Percentiles rank a stretch among this genome's conserved stretches.
phyloP scores from a whole-genome alignment of 495 filamentous ascomycete genomes.

The Cairneyella variabilis region DNA sequence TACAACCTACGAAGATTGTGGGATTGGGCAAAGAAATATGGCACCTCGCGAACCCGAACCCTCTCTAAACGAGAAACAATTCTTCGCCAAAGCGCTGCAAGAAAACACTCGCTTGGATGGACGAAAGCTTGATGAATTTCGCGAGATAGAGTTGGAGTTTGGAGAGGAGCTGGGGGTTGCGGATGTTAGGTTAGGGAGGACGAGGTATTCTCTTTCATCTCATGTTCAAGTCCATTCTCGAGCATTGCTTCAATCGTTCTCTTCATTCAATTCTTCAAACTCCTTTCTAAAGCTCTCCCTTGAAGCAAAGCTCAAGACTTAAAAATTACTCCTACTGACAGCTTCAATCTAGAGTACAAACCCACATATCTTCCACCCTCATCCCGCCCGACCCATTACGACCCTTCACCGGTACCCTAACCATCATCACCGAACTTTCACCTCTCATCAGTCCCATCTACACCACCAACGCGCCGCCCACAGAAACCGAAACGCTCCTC shows the following conservation, averaged over 20 bases:
- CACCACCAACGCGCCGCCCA: conserved; percentile 81
- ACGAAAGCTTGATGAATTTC: conserved; percentile 72
- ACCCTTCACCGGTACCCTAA: conserved; percentile 92
- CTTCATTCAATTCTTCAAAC: not conserved
- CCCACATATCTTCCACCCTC: conserved; percentile 47
- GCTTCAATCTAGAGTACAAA: conserved; percentile 66
- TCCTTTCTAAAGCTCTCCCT: not conserved
- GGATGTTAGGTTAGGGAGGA: conserved; percentile 87
- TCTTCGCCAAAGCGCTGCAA: conserved; percentile 69
- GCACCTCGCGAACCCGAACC: conserved; percentile 91
- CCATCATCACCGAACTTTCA: conserved; percentile 81
- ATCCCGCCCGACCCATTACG: conserved; percentile 53
- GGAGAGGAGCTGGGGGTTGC: conserved; percentile 88
- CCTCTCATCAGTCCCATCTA: conserved; percentile 92
- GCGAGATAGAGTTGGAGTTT: conserved; percentile 72
- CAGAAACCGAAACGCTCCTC: conserved; percentile 76
- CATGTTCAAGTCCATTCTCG: no score
- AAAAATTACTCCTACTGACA: not conserved
- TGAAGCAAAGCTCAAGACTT: no score
- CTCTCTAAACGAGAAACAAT: conserved; percentile 73
- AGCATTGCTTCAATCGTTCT: no score
- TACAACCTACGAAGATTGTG: no score
- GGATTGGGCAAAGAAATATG: no score
- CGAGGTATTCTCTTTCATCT: no score
- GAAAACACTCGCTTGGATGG: conserved; percentile 80